phyloP scores from a whole-genome alignment of 768 basidiomycete species.

The Leccinum arenicola region DNA sequence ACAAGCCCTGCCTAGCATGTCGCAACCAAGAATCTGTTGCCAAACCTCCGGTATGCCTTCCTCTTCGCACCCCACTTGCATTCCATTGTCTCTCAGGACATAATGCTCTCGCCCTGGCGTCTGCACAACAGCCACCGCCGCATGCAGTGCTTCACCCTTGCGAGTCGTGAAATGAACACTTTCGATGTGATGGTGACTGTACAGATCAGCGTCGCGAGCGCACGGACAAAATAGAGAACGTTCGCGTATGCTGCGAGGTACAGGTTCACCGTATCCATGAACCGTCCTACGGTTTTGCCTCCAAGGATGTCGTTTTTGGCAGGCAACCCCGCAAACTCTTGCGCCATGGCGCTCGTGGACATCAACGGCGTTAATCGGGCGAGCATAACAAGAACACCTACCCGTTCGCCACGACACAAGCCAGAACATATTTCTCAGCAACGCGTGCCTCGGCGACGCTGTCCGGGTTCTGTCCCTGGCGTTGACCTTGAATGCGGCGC shows the following conservation, averaged over 20 bases:
- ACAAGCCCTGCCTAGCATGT: slow-evolving; percentile 14
- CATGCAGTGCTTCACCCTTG: slow-evolving; percentile 46
- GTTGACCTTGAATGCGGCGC: slow-evolving; percentile 34
- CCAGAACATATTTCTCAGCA: slow-evolving; percentile 63
- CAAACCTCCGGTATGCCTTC: slow-evolving; percentile 64
- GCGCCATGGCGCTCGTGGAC: slow-evolving; percentile 67
- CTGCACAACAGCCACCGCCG: slow-evolving; percentile 65
- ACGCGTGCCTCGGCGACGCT: slow-evolving; percentile 44
- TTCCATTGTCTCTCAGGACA: slow-evolving; percentile 70
- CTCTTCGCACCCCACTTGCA: slow-evolving; percentile 76
- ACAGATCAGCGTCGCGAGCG: not conserved
- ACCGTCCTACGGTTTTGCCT: slow-evolving; percentile 20
- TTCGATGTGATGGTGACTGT: slow-evolving; percentile 74
- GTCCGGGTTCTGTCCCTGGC: slow-evolving; percentile 34
- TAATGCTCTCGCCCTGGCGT: slow-evolving; percentile 68
- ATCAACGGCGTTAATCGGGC: slow-evolving; percentile 9
- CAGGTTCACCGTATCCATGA: slow-evolving; percentile 49
- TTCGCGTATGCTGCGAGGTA: slow-evolving; percentile 61
- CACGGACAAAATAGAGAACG: not conserved
- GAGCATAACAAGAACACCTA: slow-evolving; percentile 15
- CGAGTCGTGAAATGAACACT: slow-evolving; percentile 62
- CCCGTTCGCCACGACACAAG: slow-evolving; percentile 76
- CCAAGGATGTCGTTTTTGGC: not conserved
- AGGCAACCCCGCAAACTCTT: slow-evolving; percentile 59
- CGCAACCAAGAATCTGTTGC: slow-evolving; percentile 57